These are phyloP conservation scores for Cladosporium sp. DNA, from an alignment of 2,329 filamentous ascomycete species.

Conservation along the genomic window DNA sequence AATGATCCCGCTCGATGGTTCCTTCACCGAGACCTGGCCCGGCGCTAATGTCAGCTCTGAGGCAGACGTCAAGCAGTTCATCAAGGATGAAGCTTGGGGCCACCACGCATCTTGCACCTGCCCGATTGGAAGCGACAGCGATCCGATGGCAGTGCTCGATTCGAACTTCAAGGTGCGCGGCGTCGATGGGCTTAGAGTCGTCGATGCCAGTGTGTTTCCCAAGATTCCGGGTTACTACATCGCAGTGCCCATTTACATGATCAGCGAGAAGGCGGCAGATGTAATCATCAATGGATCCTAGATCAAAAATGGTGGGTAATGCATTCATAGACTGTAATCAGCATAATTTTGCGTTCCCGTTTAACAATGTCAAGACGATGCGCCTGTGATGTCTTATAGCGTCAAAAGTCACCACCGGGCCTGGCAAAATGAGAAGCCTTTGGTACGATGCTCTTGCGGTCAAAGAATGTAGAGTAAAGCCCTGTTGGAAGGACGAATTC, in stretches of 20 bases:
- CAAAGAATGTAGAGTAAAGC: too few relatives aligned
- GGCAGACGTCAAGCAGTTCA: conserved; percentile 17
- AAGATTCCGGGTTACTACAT: conserved; percentile 29
- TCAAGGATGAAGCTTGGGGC: conserved; percentile 22
- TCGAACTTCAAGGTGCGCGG: conserved; percentile 39
- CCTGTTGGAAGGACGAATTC: too few relatives aligned
- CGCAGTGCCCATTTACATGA: conserved; percentile 37
- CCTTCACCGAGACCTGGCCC: conserved; percentile 19
- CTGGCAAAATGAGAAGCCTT: too few relatives aligned
- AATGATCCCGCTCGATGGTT: conserved; percentile 15
- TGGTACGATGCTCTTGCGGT: too few relatives aligned
- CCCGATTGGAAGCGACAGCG: conserved; percentile 34
- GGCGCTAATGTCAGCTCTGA: conserved; percentile 16
- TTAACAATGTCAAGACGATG: not conserved
- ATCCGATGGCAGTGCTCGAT: conserved; percentile 44
- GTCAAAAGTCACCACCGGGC: too few relatives aligned
- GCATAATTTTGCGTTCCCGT: not conserved
- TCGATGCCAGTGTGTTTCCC: conserved; percentile 37
- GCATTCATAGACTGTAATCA: not conserved
- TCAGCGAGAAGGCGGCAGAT: conserved; percentile 43
- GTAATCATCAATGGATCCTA: conserved; percentile 41
- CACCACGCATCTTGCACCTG: conserved; percentile 52
- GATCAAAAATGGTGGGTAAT: not conserved
- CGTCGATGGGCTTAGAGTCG: conserved; percentile 37
- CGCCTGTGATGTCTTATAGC: not conserved